These are phyloP conservation scores for Heliocybe sulcata DNA, from an alignment of 1,284 basidiomycete genomes.

Conservation along the genomic window DNA sequence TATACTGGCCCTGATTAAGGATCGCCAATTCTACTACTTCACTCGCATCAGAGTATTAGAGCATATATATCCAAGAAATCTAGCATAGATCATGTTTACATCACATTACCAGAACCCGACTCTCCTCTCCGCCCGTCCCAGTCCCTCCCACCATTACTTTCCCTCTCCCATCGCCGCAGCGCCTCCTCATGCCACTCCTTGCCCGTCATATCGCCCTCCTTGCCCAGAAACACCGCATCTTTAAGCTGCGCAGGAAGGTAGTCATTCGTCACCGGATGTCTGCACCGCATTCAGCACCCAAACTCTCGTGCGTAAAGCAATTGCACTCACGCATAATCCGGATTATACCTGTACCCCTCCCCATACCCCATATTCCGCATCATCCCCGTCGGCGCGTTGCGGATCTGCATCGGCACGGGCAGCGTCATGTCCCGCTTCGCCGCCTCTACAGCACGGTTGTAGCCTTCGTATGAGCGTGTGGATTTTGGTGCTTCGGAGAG, in stretches of 20 bases:
- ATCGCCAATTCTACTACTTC: too few relatives aligned
- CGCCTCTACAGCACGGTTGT: conserved; percentile 62
- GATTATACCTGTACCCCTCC: conserved; percentile 74
- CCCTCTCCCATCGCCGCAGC: conserved; percentile 65
- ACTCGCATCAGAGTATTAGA: too few relatives aligned
- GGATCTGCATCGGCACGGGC: conserved; percentile 70
- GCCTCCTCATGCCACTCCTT: conserved; percentile 74
- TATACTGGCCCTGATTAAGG: too few relatives aligned
- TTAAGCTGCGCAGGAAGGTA: conserved; percentile 43
- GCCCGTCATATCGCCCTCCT: conserved; percentile 40
- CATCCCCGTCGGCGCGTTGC: conserved; percentile 83
- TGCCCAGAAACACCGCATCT: conserved; percentile 41
- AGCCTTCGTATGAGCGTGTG: conserved; percentile 74
- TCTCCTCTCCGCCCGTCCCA: conserved; percentile 52
- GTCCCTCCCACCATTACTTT: conserved; percentile 48
- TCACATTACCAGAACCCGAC: too few relatives aligned
- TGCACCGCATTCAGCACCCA: conserved; percentile 17
- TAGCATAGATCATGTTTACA: too few relatives aligned
- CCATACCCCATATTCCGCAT: conserved; percentile 82
- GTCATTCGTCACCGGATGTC: conserved; percentile 70
- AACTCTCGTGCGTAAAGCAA: not conserved
- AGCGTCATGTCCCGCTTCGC: conserved; percentile 45
- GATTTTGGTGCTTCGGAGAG: conserved; percentile 82
- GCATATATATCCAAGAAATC: not conserved
- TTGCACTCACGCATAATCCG: conserved; percentile 55